Conservation (phyloP, 208 protist genomes). For the Leishmania tropica region DNA sequence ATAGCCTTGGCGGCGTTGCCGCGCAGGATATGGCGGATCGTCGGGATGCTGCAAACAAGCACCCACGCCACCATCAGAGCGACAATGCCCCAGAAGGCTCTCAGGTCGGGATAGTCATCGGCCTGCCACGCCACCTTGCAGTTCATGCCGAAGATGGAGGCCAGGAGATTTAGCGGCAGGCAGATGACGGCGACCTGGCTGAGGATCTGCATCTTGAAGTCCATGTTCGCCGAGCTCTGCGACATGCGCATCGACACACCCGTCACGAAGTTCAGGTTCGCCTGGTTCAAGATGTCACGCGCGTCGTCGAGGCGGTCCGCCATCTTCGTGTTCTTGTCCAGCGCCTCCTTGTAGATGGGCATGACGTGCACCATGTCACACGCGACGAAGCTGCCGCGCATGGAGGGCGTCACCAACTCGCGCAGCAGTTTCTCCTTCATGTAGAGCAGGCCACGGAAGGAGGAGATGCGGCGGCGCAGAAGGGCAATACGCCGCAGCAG, state of each 20-base stretch:
- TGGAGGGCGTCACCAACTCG: conserved; percentile 67
- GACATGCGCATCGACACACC: conserved; percentile 89
- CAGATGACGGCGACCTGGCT: conserved; percentile 80
- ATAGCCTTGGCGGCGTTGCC: conserved; percentile 59
- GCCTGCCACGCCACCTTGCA: conserved; percentile 79
- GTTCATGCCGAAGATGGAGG: conserved; percentile 93
- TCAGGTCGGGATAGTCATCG: conserved; percentile 54
- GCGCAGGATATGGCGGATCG: conserved; percentile 37
- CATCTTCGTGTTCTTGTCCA: conserved; percentile 67
- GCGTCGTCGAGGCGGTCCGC: conserved; percentile 79
- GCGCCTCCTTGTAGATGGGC: conserved; percentile 48
- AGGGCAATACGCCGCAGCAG: conserved; percentile 78
- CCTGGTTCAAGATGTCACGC: conserved; percentile 82
- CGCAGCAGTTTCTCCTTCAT: conserved; percentile 80
- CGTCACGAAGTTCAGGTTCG: conserved; percentile 85
- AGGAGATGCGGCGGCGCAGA: conserved; percentile 76
- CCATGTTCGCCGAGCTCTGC: conserved; percentile 80
- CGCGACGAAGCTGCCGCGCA: conserved; percentile 71
- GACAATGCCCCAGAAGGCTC: conserved; percentile 66
- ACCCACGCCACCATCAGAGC: conserved; percentile 68
- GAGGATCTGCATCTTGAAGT: conserved; percentile 84
- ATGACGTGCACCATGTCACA: conserved; percentile 34
- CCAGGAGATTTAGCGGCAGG: conserved; percentile 86
- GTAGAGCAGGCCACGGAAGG: conserved; percentile 58
- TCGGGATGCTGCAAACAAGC: conserved; percentile 59